These are phyloP conservation scores for Eremochloa ophiuroides DNA, from an alignment of 176 grass and related monocot genomes.

Conservation along the genomic window DNA sequence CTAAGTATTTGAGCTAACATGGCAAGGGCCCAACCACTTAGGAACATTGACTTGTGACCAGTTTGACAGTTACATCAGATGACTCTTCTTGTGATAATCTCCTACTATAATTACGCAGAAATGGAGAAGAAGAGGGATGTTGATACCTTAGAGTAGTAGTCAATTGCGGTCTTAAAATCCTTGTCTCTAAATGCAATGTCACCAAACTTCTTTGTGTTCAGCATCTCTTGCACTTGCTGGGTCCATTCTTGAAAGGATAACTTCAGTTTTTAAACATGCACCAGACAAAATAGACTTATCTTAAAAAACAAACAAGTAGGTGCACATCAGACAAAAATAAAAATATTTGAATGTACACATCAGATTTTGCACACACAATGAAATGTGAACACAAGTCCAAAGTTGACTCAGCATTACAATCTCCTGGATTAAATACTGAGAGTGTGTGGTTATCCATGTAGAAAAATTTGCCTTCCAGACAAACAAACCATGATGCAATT, in stretches of 20 bases:
- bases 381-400: background rate
- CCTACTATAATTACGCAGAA: background rate
- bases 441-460: background rate
- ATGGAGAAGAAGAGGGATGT: background rate
- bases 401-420: background rate
- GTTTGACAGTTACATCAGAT: background rate
- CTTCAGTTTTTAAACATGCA: conserved; percentile 61
- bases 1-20: conserved; percentile 2
- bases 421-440: background rate
- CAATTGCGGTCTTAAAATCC: conserved; percentile 97
- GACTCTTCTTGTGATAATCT: background rate
- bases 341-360: background rate
- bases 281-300: conserved; percentile 32
- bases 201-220: conserved; percentile 99
- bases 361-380: background rate
- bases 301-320: conserved; percentile 33
- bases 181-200: conserved; percentile 99
- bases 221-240: conserved; percentile 99
- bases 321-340: no score
- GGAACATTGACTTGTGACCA: background rate
- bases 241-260: conserved; percentile 99
- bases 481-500: background rate
- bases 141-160: conserved; percentile 96
- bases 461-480: background rate
- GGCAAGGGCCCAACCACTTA: background rate